Conservation (phyloP, 2,329 filamentous ascomycete genomes). For the Apiospora kogelbergensis region DNA sequence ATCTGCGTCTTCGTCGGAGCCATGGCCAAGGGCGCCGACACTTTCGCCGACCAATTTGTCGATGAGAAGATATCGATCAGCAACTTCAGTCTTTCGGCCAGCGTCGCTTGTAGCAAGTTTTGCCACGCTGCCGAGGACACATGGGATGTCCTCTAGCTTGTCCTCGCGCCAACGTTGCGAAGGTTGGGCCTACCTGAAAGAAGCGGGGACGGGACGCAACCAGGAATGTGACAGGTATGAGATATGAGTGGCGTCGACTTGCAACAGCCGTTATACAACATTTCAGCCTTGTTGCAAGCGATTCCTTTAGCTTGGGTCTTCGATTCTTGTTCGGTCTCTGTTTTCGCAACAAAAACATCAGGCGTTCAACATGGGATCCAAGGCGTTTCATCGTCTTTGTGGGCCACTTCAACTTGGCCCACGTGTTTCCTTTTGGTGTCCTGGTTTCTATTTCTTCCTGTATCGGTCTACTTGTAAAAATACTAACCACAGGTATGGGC, state of each 20-base stretch:
- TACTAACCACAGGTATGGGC: conserved; percentile 1
- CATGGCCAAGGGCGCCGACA: conserved; percentile 96
- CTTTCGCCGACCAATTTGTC: conserved; percentile 91
- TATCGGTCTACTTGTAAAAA: conserved; percentile 16
- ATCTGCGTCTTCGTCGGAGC: conserved; percentile 97
- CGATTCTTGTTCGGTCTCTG: conserved; percentile 71
- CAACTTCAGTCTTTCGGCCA: conserved; percentile 95
- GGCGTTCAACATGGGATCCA: conserved; percentile 77
- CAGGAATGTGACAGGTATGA: conserved; percentile 30
- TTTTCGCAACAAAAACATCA: conserved; percentile 85
- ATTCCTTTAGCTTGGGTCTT: conserved; percentile 60
- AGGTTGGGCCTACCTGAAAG: not conserved
- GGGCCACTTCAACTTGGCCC: conserved; percentile 68
- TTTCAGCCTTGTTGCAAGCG: conserved; percentile 52
- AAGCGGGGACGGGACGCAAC: conserved; percentile 24
- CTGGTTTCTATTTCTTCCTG: conserved; percentile 22
- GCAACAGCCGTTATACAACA: conserved; percentile 70
- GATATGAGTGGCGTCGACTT: conserved; percentile 28
- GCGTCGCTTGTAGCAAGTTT: conserved; percentile 99
- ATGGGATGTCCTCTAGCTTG: conserved; percentile 81
- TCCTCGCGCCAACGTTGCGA: not conserved
- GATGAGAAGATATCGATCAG: conserved; percentile 98
- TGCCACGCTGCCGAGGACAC: conserved; percentile 97
- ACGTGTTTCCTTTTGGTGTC: conserved; percentile 38
- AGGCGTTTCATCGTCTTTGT: conserved; percentile 60